These are phyloP conservation scores for Claviceps sp. DNA, from an alignment of 2,329 filamentous ascomycete genomes.

Conservation along the genomic window DNA sequence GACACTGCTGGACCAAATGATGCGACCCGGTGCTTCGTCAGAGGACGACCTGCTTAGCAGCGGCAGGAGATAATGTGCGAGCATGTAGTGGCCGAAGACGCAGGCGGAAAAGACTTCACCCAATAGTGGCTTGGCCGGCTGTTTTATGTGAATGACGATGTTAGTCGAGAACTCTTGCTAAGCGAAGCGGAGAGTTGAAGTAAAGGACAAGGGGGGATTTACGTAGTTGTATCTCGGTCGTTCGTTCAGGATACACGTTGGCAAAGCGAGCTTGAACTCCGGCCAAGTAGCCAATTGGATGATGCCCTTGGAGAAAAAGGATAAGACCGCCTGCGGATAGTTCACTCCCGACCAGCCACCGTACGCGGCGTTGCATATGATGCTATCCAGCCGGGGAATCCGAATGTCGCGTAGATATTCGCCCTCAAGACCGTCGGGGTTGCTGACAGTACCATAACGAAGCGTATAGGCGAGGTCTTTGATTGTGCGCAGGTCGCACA, in stretches of 20 bases:
- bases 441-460: conserved; percentile 29
- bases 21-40: conserved; percentile 39
- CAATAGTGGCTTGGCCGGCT: conserved; percentile 44
- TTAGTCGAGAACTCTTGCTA: too few relatives aligned
- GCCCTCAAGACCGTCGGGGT: conserved; percentile 25
- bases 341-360: conserved; percentile 74
- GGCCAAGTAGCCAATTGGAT: conserved; percentile 64
- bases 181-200: neutral
- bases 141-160: conserved; percentile 9
- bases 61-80: conserved; percentile 67
- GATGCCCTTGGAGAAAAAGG: conserved; percentile 44
- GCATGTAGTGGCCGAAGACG: conserved; percentile 87
- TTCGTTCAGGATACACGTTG: conserved; percentile 30
- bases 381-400: conserved; percentile 60
- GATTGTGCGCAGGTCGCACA: conserved; percentile 43
- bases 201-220: conserved; percentile 3
- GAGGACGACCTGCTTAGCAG: conserved; percentile 44
- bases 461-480: conserved; percentile 34
- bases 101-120: conserved; percentile 84
- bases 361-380: conserved; percentile 79
- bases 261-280: conserved; percentile 53
- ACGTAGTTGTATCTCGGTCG: conserved; percentile 23
- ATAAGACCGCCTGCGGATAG: conserved; percentile 45
- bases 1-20: conserved; percentile 80
- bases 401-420: conserved; percentile 29